Base-by-base conservation (phyloP, 2,329 filamentous ascomycete genomes). In the Calonectria pseudoturangicola region DNA sequence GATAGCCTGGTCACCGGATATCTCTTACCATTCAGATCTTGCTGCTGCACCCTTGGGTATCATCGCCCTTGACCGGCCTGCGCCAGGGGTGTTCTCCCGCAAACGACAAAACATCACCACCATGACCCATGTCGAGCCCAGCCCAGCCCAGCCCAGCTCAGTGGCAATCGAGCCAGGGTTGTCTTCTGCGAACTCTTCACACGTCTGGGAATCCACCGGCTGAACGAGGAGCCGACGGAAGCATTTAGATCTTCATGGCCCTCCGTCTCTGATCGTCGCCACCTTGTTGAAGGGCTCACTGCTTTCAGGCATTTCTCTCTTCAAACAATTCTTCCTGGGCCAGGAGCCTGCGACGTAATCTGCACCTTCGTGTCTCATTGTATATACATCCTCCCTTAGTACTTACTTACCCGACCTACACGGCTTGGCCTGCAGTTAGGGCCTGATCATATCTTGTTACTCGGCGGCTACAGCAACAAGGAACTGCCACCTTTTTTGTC, bases 181-280 rank as follows among this genome's bases (percentile, higher is more conserved):
- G 28, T 41, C n/a, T 60, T 58, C 25, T 50, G 64, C 36, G 39
- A 43, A 54, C 56, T 51, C 45, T 67, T 62, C 58, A 63, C 64
- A 66, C n/a, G 56, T 70, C 62, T 73, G 63, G 54, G 69, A 54
- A 25, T 60, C 45, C 63, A 41, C 68, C 74, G 75, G 70, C 66
- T 73, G n/a, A 36, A 27, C 43, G 66, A 62, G 43, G 51, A 72
- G 48, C 74, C 73, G 74, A 48, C 33, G 45, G 41, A 36, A 68
- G 56, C 70, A 69, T 70, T 71, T 74, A 67, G 63, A 68, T 58
- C 48, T 66, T 39, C 64, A 58, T 27, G 65, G 41, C 47, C 66
- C 70, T 69, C 56, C 62, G 41, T n/a, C 62, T 51, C 41, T 64
- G 56, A 60, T 64, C 30, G 41, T 56, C 54, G 33, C 54, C 64